Base-by-base conservation (phyloP, 2,329 filamentous ascomycete species). In the Dactylellina sp. region DNA sequence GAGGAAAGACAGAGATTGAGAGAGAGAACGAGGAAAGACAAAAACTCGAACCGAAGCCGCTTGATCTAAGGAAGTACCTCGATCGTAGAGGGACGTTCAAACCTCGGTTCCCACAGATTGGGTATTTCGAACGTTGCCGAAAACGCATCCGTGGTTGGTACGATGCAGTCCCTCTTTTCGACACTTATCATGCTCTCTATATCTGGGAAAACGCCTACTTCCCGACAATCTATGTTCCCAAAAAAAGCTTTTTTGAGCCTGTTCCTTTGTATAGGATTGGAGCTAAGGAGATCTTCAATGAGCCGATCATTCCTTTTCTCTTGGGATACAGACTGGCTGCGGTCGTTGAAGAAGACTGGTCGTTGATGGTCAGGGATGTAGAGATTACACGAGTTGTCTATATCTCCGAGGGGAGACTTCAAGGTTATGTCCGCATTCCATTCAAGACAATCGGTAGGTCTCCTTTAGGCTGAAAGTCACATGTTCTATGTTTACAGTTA, bases 121-220 rank as follows among this genome's bases (percentile, higher is more conserved):
- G 61, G 4, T 47, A 74, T 25, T 37, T 56, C 37, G 61, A 74
- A 18, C 42, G 57, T 37, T 74, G 55, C 25, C 37, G 35, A 9
- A 74, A 74, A 47, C 70, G 61, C 7, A 66, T 74, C 40, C 70
- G 70, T 25, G 70, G 61, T 7, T 62, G 16, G 39, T 47, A 56
- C 22, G 32, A 50, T 9, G 47, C 46, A 4, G 20, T 32, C 1
- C 25, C 50, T 22, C 39, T 74, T 20, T 57, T 74, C 32, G 70
- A 74, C 18, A 74, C 70, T 2, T 53, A 40, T 12, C 39, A 49
- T 14, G 61, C 70, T 2, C 9, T 57, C 14, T 62, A 50, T 16
- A 55, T 66, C n/a, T 74, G 61, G 61, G 70, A 74, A 22, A 74
- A 74, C n/a, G 11, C 47, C 7, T 74, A 61, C 25, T 74, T 74